phyloP scores from a whole-genome alignment of 1,139 yeast genomes.

The Debaryomycetaceae sp. region DNA sequence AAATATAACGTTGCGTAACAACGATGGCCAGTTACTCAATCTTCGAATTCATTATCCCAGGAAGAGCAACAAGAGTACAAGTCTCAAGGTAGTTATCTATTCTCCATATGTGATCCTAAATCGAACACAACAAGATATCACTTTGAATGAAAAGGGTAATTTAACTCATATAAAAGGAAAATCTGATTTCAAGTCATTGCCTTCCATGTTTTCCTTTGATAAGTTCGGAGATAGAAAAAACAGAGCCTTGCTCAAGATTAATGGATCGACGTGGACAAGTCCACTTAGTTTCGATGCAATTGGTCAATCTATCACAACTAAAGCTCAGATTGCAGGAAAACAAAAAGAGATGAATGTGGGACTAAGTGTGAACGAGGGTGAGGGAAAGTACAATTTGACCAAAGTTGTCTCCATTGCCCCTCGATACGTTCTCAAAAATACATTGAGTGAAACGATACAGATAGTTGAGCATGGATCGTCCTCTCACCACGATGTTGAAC shows the following conservation, averaged over 20 bases:
- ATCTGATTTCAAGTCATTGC: conserved; percentile 33
- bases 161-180: conserved; percentile 35
- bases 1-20: conserved; percentile 44
- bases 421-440: conserved; percentile 70
- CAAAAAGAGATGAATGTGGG: conserved; percentile 76
- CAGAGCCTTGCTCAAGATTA: conserved; percentile 66
- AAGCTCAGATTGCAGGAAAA: conserved; percentile 53
- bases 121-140: conserved; percentile 67
- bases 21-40: conserved; percentile 65
- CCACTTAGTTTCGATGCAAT: conserved; percentile 86
- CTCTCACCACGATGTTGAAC: conserved; percentile 38
- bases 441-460: conserved; percentile 52
- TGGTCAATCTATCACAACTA: conserved; percentile 74
- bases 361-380: conserved; percentile 75
- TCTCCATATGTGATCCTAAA: conserved; percentile 84
- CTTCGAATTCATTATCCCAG: conserved; percentile 64
- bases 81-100: conserved; percentile 64
- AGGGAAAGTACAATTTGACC: conserved; percentile 74
- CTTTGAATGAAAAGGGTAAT: conserved; percentile 57
- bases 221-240: conserved; percentile 54
- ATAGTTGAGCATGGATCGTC: conserved; percentile 70
- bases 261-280: conserved; percentile 71
- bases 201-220: conserved; percentile 84
- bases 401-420: conserved; percentile 83
- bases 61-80: conserved; percentile 40